Evolutionary conservation across 805 yeast species (phyloP), one percentile per base, ranked within the genome.

Genomic region (Suhomyces pyralidae): DNA sequence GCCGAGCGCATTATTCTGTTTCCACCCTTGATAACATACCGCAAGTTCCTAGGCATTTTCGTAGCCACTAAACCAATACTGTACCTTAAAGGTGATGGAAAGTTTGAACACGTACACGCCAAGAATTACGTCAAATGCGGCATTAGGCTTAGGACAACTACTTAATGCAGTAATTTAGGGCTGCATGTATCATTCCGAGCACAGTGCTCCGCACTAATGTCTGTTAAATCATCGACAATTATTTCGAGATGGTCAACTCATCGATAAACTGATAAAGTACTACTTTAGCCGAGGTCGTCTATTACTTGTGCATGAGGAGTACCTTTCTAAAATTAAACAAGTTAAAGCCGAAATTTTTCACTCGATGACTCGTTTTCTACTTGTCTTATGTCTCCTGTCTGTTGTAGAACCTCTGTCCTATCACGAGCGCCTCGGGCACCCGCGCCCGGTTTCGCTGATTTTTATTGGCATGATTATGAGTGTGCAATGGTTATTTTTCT

Each of bases 221-320:
- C 20, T 36, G 3, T 38, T 38, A 19, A 19, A 15, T 19, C 42
- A 38, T 38, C 42, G 24, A 38, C 42, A 38, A 15, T 17, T 9
- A 19, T 38, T 38, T 38, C 28, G 15, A 42, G 45, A 42, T 42
- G 45, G 28, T 42, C 45, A 42, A 42, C 45, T 42, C 45, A 42
- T 42, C 45, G 45, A 42, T 42, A 22, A 14, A 24, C 17, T 22
- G 45, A n/a, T 12, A 20, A 20, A 17, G 7, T 24, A 9, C 28
- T 9, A 42, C 25, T 42, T 22, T 42, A 22, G 24, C 45, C 45
- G 45, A 42, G 17, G 26, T 42, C 45, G 45, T 42, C 28, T 42
- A 22, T 3, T 14, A 22, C 20, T 17, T 6, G 42, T 38, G 42
- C 24, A 38, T 17, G 24, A 8, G 42, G n/a, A 19, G 22, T 38